These are phyloP conservation scores for Pelargonium australe DNA, from an alignment of 441 rosid genomes.

Conservation along the genomic window DNA sequence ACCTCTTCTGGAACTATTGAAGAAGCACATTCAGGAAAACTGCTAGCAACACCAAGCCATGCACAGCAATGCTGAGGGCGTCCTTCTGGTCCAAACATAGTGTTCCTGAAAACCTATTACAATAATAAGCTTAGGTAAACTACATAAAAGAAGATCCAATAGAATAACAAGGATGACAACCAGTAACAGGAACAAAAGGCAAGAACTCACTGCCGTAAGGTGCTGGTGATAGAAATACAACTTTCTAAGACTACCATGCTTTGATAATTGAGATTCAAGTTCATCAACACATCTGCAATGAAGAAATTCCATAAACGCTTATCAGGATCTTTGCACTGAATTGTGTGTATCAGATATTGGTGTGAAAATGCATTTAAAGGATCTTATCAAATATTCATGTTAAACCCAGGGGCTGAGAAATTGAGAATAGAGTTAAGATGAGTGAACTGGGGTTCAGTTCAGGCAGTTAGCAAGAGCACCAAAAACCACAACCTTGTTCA, in stretches of 20 bases:
- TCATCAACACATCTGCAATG: constrained; percentile 90
- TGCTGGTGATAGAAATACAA: constrained; percentile 93
- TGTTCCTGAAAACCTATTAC: constrained; percentile 87
- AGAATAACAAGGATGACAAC: neutral
- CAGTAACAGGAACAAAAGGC: constrained; percentile 10
- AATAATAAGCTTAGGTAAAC: constrained; percentile 21
- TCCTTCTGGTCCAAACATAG: constrained; percentile 99
- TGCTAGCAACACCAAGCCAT: constrained; percentile 99
- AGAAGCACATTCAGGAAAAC: constrained; percentile 98
- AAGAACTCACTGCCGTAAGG: constrained; percentile 73
- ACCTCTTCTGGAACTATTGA: constrained; percentile 97
- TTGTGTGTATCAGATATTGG: neutral
- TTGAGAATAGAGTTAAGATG: neutral
- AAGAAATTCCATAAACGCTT: constrained; percentile 16
- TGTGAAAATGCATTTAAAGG: neutral
- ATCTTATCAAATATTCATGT: neutral
- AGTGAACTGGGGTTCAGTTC: neutral
- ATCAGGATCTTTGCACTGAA: neutral
- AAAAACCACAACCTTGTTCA: neutral
- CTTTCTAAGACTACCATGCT: constrained; percentile 92
- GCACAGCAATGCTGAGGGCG: constrained; percentile 99
- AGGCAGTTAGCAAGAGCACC: neutral
- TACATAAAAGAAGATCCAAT: constrained; percentile 19
- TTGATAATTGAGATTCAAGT: constrained; percentile 81
- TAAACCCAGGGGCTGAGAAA: neutral